Evolutionary conservation across 2,329 filamentous ascomycete species (phyloP).

Genomic region (Arthrobotrys entomopaga): DNA sequence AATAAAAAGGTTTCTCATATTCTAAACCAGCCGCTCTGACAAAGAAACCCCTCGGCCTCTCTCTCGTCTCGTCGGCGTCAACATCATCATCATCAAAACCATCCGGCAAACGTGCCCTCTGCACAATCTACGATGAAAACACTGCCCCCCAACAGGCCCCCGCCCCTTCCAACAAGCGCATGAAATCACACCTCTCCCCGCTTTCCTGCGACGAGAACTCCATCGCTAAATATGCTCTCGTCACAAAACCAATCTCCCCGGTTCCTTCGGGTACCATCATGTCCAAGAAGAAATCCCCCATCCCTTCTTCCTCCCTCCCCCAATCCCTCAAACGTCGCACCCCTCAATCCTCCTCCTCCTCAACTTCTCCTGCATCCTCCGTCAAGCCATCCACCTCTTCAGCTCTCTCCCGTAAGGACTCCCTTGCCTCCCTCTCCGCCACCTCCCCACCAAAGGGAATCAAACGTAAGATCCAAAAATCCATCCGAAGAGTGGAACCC

Average conservation of each 20-base stretch:
- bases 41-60: slow-evolving; percentile 29
- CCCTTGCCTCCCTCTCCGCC: slow-evolving; percentile 36
- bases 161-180: slow-evolving; percentile 37
- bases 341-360: slow-evolving; percentile 11
- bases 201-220: slow-evolving; percentile 49
- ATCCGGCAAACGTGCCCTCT: slow-evolving; percentile 42
- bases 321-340: slow-evolving; percentile 33
- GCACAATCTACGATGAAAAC: slow-evolving; percentile 51
- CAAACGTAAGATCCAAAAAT: slow-evolving; percentile 51
- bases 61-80: background rate
- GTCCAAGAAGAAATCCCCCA: slow-evolving; percentile 39
- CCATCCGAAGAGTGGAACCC: slow-evolving; percentile 44
- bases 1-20: slow-evolving; percentile 14
- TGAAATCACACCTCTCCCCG: slow-evolving; percentile 39
- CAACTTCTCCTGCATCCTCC: slow-evolving; percentile 16
- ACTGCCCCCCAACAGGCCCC: slow-evolving; percentile 14
- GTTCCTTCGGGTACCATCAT: slow-evolving; percentile 36
- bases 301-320: slow-evolving; percentile 15
- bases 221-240: slow-evolving; percentile 49
- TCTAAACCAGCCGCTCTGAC: slow-evolving; percentile 12
- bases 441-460: slow-evolving; percentile 41
- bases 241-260: slow-evolving; percentile 43
- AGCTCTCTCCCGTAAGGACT: slow-evolving; percentile 44
- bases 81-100: background rate
- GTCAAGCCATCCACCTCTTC: slow-evolving; percentile 15